Percentiles rank a stretch among this genome's conserved stretches.
Evolutionary conservation across 768 basidiomycete genomes (phyloP).

Genomic region (Tulasnella sp.): DNA sequence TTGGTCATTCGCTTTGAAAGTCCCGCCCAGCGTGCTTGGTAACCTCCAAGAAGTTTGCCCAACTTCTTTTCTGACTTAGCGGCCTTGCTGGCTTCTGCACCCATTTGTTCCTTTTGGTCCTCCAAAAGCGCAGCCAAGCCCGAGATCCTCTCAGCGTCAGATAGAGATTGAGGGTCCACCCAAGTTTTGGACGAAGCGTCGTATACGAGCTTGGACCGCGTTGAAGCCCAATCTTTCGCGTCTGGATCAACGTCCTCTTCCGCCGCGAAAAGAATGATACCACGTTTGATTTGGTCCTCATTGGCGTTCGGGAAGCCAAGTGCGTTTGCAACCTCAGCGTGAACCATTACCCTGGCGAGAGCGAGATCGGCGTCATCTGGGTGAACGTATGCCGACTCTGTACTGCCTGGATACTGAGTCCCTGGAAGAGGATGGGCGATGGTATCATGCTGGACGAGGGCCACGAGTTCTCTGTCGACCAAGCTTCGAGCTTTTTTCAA

Average conservation of each 20-base stretch:
- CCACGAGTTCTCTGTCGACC: slow-evolving; percentile 66
- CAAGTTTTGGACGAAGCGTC: slow-evolving; percentile 46
- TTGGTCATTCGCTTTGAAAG: slow-evolving; percentile 51
- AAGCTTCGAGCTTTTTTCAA: slow-evolving; percentile 44
- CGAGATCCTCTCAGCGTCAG: slow-evolving; percentile 43
- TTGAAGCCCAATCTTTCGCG: slow-evolving; percentile 44
- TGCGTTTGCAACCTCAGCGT: slow-evolving; percentile 63
- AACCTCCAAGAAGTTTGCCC: slow-evolving; percentile 78
- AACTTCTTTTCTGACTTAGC: slow-evolving; percentile 87
- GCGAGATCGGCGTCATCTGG: slow-evolving; percentile 71
- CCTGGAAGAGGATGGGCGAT: slow-evolving; percentile 83
- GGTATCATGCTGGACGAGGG: slow-evolving; percentile 77
- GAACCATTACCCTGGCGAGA: slow-evolving; percentile 57
- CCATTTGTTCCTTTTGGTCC: slow-evolving; percentile 56
- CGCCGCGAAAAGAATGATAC: slow-evolving; percentile 51
- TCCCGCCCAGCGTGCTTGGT: slow-evolving; percentile 60
- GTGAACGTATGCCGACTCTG: slow-evolving; percentile 52
- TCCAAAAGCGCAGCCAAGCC: slow-evolving; percentile 55
- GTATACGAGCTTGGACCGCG: slow-evolving; percentile 52
- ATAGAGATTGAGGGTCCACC: slow-evolving; percentile 54
- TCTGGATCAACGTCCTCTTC: slow-evolving; percentile 37
- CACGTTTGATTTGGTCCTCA: slow-evolving; percentile 66
- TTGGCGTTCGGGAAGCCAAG: slow-evolving; percentile 81
- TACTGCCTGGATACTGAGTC: slow-evolving; percentile 62
- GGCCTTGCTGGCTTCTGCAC: slow-evolving; percentile 68